Conservation (phyloP, 2,329 filamentous ascomycete genomes). For the Fusarium buharicum region DNA sequence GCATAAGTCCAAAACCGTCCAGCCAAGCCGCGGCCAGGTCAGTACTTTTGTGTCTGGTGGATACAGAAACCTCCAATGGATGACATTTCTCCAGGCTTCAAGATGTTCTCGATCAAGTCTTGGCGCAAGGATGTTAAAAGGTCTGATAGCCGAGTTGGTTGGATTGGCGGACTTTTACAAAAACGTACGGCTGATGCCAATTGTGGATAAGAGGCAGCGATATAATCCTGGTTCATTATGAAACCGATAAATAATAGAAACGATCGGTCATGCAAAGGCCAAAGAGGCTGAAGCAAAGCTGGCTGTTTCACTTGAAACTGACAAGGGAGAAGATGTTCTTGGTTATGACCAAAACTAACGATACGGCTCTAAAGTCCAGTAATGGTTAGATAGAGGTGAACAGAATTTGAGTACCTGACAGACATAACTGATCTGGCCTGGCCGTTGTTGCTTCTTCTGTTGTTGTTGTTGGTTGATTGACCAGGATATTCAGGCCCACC, state of each 20-base stretch:
- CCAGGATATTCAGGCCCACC: conserved; percentile 13
- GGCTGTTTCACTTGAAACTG: conserved; percentile 21
- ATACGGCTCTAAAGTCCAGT: background rate
- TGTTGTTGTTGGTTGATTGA: conserved; percentile 1
- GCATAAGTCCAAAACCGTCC: background rate
- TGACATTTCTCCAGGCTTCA: background rate
- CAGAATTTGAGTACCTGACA: background rate
- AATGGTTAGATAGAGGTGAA: background rate
- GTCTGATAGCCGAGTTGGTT: conserved; percentile 5
- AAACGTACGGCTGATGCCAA: conserved; percentile 1
- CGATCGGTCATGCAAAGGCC: conserved; percentile 1
- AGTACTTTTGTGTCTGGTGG: background rate
- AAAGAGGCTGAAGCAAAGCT: conserved; percentile 1
- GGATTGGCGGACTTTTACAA: conserved; percentile 31
- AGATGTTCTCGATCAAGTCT: conserved; percentile 14
- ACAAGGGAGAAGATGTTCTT: background rate
- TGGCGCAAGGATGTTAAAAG: conserved; percentile 23
- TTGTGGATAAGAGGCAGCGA: conserved; percentile 9
- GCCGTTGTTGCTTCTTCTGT: background rate
- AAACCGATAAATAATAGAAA: conserved; percentile 15
- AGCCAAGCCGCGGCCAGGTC: conserved; percentile 1
- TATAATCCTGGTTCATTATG: conserved; percentile 11
- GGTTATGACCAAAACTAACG: background rate
- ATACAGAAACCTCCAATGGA: conserved; percentile 17
- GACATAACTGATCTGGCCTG: background rate